A percentile compares a stretch with the other conserved stretches of the same genome.
These are phyloP conservation scores for Edaphochlamys debaryana DNA, from an alignment of 139 green algal genomes.

Conservation along the genomic window DNA sequence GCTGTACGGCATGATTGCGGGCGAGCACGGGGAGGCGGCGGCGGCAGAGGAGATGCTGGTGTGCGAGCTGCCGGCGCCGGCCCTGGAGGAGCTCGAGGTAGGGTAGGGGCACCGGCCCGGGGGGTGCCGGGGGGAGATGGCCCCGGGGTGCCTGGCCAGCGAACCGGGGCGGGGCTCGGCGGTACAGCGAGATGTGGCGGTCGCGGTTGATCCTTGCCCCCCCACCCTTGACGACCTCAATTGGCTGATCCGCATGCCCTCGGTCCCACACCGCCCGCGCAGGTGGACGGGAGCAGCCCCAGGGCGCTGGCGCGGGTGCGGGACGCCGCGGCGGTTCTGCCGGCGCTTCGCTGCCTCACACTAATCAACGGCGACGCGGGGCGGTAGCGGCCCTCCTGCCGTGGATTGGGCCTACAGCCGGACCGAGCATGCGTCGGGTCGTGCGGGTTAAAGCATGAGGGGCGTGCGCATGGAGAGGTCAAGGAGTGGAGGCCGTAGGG, in stretches of 20 bases:
- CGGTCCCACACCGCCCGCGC: background rate
- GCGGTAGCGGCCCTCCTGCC: no score
- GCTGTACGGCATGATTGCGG: conserved; percentile 10
- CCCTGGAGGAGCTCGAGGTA: conserved; percentile 22
- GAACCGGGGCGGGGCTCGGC: no score
- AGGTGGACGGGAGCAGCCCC: conserved; percentile 10
- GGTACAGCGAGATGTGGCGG: no score
- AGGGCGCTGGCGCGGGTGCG: background rate
- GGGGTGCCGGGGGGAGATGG: background rate
- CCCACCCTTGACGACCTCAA: background rate
- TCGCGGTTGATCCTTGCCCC: background rate
- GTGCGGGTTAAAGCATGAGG: no score
- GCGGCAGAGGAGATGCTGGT: conserved; percentile 9
- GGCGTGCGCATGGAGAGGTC: no score
- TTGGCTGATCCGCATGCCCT: background rate
- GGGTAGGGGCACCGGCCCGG: background rate
- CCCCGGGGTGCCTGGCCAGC: no score
- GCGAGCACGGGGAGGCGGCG: background rate
- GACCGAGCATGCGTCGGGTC: no score
- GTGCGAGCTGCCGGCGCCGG: conserved; percentile 9
- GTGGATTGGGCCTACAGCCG: no score
- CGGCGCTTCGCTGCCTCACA: background rate
- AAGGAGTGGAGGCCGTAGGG: no score
- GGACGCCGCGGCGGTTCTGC: background rate
- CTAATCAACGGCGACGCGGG: no score